A percentile compares a stretch with the other conserved stretches of the same genome.
Evolutionary conservation across 306 rosid species (phyloP).

Genomic region (Echinosophora koreensis): DNA sequence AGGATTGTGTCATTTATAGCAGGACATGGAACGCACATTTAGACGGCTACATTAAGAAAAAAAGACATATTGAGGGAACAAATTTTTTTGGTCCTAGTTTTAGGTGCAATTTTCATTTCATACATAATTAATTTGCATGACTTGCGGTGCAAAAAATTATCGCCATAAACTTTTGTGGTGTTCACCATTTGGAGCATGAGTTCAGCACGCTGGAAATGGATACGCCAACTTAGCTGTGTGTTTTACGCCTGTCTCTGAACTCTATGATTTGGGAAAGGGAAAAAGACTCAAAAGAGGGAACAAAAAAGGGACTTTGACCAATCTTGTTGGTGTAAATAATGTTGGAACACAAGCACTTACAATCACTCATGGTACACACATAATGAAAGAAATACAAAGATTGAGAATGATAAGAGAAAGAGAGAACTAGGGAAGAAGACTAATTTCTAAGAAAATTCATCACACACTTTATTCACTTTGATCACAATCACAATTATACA

Average conservation of each 20-base stretch:
- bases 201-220: not conserved
- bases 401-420: no score
- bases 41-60: slow-evolving; percentile 19
- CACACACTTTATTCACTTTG: no score
- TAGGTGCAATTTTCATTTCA: not conserved
- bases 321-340: not conserved
- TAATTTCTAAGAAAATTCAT: no score
- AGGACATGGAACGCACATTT: slow-evolving; percentile 27
- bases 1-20: slow-evolving; percentile 31
- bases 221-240: not conserved
- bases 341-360: no score
- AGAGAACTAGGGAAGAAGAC: no score
- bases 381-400: no score
- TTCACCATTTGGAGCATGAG: not conserved
- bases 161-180: slow-evolving; percentile 5
- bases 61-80: not conserved
- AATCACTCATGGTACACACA: no score
- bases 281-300: not conserved
- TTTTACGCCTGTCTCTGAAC: not conserved
- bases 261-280: not conserved
- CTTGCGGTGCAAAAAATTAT: not conserved
- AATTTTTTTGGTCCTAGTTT: not conserved
- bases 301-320: not conserved
- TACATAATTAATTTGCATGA: slow-evolving; percentile 34
- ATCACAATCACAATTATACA: no score